These are phyloP conservation scores for Neonectria magnoliae DNA, from an alignment of 2,329 filamentous ascomycete genomes.

Conservation along the genomic window DNA sequence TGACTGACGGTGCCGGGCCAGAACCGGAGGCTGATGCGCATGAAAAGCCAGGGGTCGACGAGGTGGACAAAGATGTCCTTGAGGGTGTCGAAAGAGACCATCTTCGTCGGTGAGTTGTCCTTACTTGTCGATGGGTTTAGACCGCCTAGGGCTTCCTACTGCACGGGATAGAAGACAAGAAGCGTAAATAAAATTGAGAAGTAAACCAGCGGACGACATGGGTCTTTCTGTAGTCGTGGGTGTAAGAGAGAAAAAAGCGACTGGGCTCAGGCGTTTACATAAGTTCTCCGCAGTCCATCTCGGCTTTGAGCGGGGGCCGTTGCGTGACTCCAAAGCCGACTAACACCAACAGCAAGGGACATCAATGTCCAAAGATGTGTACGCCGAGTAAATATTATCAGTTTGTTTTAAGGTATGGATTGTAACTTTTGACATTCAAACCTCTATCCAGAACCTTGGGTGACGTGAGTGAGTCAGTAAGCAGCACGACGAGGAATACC, in stretches of 20 bases:
- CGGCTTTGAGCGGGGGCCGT: constrained; percentile 11
- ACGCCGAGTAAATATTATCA: no score
- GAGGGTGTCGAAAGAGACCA: constrained; percentile 40
- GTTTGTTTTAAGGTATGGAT: no score
- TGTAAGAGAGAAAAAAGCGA: not conserved
- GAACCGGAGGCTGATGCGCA: constrained; percentile 58
- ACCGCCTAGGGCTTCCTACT: not conserved
- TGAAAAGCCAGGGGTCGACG: constrained; percentile 62
- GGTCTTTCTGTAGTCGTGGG: not conserved
- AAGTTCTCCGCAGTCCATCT: not conserved
- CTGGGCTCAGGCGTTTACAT: constrained; percentile 3
- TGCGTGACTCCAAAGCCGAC: not conserved
- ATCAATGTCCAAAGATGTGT: no score
- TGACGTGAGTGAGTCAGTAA: not conserved
- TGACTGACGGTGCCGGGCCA: constrained; percentile 61
- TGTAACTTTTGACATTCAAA: no score
- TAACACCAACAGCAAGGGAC: not conserved
- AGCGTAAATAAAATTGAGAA: not conserved
- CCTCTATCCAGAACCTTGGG: not conserved
- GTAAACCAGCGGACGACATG: not conserved
- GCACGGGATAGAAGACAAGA: not conserved
- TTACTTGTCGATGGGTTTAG: not conserved
- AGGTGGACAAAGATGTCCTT: constrained; percentile 48
- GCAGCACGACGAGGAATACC: not conserved
- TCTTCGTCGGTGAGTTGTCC: constrained; percentile 22